A percentile compares a stretch with the other conserved stretches of the same genome.
Evolutionary conservation across 805 yeast species (phyloP).

Genomic region (Yarrowia sp.): DNA sequence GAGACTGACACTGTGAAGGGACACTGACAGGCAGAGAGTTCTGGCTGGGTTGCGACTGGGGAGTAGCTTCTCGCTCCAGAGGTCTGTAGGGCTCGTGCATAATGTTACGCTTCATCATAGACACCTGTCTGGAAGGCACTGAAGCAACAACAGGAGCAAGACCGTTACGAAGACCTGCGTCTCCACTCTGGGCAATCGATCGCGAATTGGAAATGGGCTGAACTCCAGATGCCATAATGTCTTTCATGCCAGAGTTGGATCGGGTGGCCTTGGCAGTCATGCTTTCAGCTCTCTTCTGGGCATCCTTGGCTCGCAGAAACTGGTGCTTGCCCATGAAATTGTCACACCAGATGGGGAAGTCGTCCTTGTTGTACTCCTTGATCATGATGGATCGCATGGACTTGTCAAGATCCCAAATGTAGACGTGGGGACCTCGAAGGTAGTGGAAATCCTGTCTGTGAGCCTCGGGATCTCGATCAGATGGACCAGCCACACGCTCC

Average conservation of each 20-base stretch:
- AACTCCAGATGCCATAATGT: constrained; percentile 68
- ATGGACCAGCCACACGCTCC: constrained; percentile 85
- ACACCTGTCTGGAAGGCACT: constrained; percentile 40
- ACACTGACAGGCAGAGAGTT: constrained; percentile 17
- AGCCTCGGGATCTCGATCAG: constrained; percentile 87
- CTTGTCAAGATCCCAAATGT: constrained; percentile 81
- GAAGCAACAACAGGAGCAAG: constrained; percentile 48
- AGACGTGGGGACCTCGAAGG: constrained; percentile 75
- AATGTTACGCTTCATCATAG: constrained; percentile 25
- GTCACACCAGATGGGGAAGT: constrained; percentile 49
- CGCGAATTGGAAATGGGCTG: constrained; percentile 49
- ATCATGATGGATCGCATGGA: constrained; percentile 79
- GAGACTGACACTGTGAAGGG: constrained; percentile 4
- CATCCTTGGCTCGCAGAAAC: constrained; percentile 36
- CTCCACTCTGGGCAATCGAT: constrained; percentile 49
- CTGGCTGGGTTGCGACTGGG: constrained; percentile 9
- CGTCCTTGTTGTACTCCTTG: constrained; percentile 69
- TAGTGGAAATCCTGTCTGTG: constrained; percentile 83
- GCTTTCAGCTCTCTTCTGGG: constrained; percentile 28
- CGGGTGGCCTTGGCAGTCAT: constrained; percentile 27
- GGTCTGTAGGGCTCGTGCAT: constrained; percentile 24
- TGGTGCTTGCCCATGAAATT: constrained; percentile 38
- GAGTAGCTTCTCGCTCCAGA: constrained; percentile 18
- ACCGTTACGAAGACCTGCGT: constrained; percentile 46
- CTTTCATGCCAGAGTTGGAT: constrained; percentile 51